Percentiles rank a stretch among this genome's conserved stretches.
Evolutionary conservation across 345 rosid genomes (phyloP).

Genomic region (Bruguiera parviflora): DNA sequence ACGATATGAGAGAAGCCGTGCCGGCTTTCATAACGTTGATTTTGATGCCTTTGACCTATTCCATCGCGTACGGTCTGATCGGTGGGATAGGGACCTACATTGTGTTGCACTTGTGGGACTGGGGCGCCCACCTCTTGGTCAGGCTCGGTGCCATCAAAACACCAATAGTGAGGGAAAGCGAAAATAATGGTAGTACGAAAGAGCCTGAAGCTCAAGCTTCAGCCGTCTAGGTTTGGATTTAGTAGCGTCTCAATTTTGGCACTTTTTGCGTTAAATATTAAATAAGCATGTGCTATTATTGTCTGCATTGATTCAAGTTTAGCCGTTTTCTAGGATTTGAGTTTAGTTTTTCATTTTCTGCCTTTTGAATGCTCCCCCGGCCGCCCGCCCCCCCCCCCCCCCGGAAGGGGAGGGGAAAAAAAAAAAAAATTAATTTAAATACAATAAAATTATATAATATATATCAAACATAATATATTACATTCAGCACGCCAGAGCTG

Average conservation of each 20-base stretch:
- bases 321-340: too few species aligned
- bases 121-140: slow-evolving; percentile 45
- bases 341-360: too few species aligned
- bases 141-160: slow-evolving; percentile 41
- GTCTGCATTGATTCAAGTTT: too few species aligned
- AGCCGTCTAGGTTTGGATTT: not conserved
- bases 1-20: slow-evolving; percentile 83
- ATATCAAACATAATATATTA: too few species aligned
- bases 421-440: too few species aligned
- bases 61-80: slow-evolving; percentile 83
- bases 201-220: slow-evolving; percentile 36
- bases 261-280: too few species aligned
- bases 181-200: slow-evolving; percentile 25
- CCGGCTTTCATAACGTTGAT: slow-evolving; percentile 84
- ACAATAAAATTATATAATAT: too few species aligned
- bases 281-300: too few species aligned
- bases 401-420: too few species aligned
- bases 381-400: too few species aligned
- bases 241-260: not conserved
- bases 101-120: slow-evolving; percentile 67
- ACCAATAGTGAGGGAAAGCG: not conserved
- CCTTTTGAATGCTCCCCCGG: too few species aligned
- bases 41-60: slow-evolving; percentile 80
- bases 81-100: slow-evolving; percentile 85
- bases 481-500: too few species aligned